phyloP scores from a whole-genome alignment of 1,284 basidiomycete species.

The Apiotrichum siamense region DNA sequence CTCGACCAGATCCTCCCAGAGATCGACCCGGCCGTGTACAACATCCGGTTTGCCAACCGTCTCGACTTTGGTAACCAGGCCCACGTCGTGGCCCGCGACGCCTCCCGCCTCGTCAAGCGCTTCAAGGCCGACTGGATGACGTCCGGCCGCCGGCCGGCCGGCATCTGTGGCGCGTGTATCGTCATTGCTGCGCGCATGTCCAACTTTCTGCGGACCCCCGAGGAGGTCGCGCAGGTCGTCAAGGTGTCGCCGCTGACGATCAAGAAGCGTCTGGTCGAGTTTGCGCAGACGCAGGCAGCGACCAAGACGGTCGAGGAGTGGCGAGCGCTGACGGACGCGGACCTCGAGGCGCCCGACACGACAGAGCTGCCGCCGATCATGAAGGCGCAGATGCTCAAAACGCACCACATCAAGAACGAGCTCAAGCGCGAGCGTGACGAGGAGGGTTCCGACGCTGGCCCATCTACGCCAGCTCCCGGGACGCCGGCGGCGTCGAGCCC shows the following conservation, averaged over 20 bases:
- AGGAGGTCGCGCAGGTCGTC: constrained; percentile 96
- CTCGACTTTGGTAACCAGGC: constrained; percentile 96
- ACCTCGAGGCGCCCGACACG: constrained; percentile 46
- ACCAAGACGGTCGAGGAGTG: constrained; percentile 85
- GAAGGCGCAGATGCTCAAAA: constrained; percentile 36
- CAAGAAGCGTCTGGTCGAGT: constrained; percentile 91
- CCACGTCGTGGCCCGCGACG: constrained; percentile 84
- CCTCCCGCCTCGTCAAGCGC: constrained; percentile 84
- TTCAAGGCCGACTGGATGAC: constrained; percentile 99
- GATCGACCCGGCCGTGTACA: constrained; percentile 95
- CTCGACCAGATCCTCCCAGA: constrained; percentile 59
- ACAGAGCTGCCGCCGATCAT: constrained; percentile 33
- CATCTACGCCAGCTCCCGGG: background rate
- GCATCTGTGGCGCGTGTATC: constrained; percentile 93
- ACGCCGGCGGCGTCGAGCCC: constrained; percentile 28
- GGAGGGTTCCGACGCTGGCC: background rate
- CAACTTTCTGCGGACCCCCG: constrained; percentile 84
- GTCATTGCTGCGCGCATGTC: constrained; percentile 97
- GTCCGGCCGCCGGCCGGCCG: constrained; percentile 87
- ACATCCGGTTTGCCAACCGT: constrained; percentile 90
- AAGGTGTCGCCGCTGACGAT: constrained; percentile 95
- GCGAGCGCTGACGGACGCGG: constrained; percentile 65
- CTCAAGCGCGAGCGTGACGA: constrained; percentile 22
- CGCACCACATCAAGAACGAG: constrained; percentile 6
- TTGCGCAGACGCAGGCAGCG: constrained; percentile 81